Percentiles rank a stretch among this genome's conserved stretches.
Evolutionary conservation across 139 green algal genomes (phyloP).

Genomic region (Pleodorina starrii): DNA sequence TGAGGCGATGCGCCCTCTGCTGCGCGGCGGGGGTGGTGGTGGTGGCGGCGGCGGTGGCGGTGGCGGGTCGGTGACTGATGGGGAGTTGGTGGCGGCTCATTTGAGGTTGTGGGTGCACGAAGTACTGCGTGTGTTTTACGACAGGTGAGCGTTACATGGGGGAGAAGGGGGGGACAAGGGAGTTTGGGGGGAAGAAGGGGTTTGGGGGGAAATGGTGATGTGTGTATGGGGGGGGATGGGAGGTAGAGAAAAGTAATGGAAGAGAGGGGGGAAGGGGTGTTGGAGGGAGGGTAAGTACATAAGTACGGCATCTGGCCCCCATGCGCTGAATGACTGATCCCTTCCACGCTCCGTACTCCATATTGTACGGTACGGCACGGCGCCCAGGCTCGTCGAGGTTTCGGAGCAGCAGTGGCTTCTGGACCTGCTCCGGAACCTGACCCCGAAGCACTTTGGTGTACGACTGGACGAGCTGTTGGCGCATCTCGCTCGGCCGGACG

Average conservation of each 20-base stretch:
- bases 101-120: constrained; percentile 82
- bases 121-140: constrained; percentile 74
- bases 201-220: not conserved
- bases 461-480: constrained; percentile 61
- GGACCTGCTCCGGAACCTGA: constrained; percentile 43
- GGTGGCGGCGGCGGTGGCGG: not conserved
- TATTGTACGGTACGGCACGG: not conserved
- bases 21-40: not conserved
- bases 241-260: not conserved
- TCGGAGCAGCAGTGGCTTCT: constrained; percentile 70
- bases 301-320: too few relatives aligned
- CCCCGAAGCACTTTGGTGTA: constrained; percentile 46
- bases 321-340: too few relatives aligned
- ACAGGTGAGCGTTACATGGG: constrained; percentile 58
- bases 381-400: constrained; percentile 61
- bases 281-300: too few relatives aligned
- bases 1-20: not conserved
- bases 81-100: not conserved
- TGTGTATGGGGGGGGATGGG: not conserved
- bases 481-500: constrained; percentile 36
- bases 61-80: not conserved
- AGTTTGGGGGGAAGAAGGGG: not conserved
- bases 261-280: not conserved
- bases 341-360: too few relatives aligned
- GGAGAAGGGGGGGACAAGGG: too few relatives aligned